Base-by-base conservation (phyloP, 192 early-diverging fungal genomes). In the Rhizoclosmatium globosum region DNA sequence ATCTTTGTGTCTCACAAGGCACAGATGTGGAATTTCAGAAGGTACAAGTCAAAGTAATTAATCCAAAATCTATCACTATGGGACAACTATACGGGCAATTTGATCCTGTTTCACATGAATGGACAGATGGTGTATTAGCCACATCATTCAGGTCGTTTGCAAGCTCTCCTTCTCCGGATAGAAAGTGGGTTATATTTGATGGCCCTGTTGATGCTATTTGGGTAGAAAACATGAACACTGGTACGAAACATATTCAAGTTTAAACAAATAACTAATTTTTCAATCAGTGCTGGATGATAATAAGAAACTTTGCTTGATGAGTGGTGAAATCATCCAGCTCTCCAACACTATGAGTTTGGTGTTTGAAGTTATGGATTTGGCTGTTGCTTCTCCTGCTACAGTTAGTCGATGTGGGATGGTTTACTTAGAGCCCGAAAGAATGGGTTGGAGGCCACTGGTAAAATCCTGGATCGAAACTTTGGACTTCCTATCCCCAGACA, bases 381-480 rank as follows among this genome's bases (percentile, higher is more conserved):
- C 90, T 39, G 90, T 91, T n/a, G 90, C 90, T 39, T 91, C 89
- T 84, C 90, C 90, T 1, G 90, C 90, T 4, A 91, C 90, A 2
- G 90, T 91, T 11, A 87, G 85, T 90, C 81, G 90, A 47, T 91
- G 90, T 68, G 90, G 90, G 13, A 91, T 91, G 90, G 89, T 91
- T 2, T 90, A 88, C 68, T 71, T 91, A 70, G 90, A 91, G 64
- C 89, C 90, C 6, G 89, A 87, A 59, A 70, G 87, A 44, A 62
- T 91, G 45, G 90, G 90, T 19, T 91, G 90, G 90, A 81, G 73
- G 57, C 90, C 90, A 3, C 44, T 88, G 2, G 57, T 89, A 48
- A 68, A 68, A 44, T 89, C 88, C 17, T 91, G 90, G 90, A 72
- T 89, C 0, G 85, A 90, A 69, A 76, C 72, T 0, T 41, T 87